These are phyloP conservation scores for Penicillium daleae DNA, from an alignment of 495 filamentous ascomycete species.

Conservation along the genomic window DNA sequence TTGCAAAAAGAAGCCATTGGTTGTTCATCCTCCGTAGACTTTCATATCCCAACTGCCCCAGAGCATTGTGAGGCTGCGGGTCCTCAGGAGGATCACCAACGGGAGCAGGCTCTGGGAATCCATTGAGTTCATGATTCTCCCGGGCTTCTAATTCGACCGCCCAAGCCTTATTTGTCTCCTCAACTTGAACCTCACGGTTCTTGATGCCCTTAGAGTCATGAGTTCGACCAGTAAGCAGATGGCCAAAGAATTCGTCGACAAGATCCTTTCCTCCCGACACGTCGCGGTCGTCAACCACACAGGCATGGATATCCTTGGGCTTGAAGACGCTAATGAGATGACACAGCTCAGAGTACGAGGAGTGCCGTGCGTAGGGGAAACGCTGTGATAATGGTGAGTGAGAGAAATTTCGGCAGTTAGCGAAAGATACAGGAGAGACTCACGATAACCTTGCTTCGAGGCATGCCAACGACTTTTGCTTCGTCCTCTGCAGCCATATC, in stretches of 20 bases:
- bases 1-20: not conserved
- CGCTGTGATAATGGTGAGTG: slow-evolving; percentile 30
- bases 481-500: slow-evolving; percentile 17
- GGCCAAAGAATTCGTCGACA: slow-evolving; percentile 69
- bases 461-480: slow-evolving; percentile 28
- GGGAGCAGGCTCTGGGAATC: not conserved
- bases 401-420: not conserved
- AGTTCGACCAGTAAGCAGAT: slow-evolving; percentile 20
- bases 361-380: slow-evolving; percentile 92
- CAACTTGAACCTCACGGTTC: slow-evolving; percentile 23
- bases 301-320: slow-evolving; percentile 81
- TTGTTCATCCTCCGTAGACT: not conserved
- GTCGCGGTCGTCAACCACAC: slow-evolving; percentile 74
- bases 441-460: not conserved
- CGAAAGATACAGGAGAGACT: not conserved
- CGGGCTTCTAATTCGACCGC: slow-evolving; percentile 11
- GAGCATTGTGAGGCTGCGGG: not conserved
- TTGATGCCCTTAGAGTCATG: not conserved
- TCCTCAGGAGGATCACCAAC: not conserved
- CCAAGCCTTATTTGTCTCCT: slow-evolving; percentile 21
- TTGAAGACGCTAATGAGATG: slow-evolving; percentile 67
- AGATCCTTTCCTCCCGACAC: slow-evolving; percentile 65
- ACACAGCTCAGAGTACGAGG: slow-evolving; percentile 81
- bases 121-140: not conserved
- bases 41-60: slow-evolving; percentile 10